Percentiles rank a stretch among this genome's conserved stretches.
Evolutionary conservation across 306 rosid species (phyloP).

Genomic region (Fragaria ananassa): DNA sequence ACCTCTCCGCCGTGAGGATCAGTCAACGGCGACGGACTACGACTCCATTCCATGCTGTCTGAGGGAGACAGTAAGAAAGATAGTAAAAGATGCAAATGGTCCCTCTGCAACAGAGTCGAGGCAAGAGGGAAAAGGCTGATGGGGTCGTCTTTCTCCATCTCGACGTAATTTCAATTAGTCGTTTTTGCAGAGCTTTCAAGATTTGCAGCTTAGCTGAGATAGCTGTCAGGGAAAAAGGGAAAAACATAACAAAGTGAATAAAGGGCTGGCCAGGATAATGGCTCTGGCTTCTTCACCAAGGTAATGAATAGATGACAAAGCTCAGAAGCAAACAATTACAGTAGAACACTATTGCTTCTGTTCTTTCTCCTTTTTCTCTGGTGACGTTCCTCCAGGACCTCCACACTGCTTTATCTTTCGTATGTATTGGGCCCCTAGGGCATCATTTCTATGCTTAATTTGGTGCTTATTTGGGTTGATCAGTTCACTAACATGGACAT

Average conservation of each 20-base stretch:
- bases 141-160: neutral
- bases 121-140: neutral
- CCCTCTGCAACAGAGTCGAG: neutral
- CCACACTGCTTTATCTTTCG: neutral
- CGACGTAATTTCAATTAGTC: neutral
- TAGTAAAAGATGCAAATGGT: neutral
- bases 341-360: neutral
- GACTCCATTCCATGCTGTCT: neutral
- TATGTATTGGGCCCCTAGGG: neutral
- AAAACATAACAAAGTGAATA: neutral
- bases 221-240: neutral
- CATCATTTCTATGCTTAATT: neutral
- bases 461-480: neutral
- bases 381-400: neutral
- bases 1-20: neutral
- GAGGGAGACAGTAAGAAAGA: neutral
- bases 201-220: neutral
- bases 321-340: neutral
- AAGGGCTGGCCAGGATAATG: neutral
- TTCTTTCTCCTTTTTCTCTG: neutral
- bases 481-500: neutral
- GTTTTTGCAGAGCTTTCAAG: neutral
- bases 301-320: neutral
- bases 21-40: neutral
- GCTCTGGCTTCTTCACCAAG: constrained; percentile 1